phyloP scores from a whole-genome alignment of 345 rosid genomes.

The Microcos paniculata region DNA sequence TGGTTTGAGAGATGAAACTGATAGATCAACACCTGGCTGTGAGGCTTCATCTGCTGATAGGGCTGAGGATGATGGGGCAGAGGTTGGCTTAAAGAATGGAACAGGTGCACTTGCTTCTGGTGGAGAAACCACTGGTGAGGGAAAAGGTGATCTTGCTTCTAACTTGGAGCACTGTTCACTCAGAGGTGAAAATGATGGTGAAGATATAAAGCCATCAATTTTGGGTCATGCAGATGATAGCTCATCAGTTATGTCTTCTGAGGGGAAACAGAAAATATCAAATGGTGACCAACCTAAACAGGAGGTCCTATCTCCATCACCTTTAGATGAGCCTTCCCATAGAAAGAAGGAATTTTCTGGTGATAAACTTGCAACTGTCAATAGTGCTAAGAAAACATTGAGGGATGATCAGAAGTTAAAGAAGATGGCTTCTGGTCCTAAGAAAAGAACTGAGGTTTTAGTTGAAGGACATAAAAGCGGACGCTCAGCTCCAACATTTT shows the following conservation, averaged over 20 bases:
- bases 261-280: conserved; percentile 38
- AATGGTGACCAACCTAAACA: conserved; percentile 35
- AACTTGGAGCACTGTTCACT: conserved; percentile 37
- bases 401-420: conserved; percentile 45
- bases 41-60: conserved; percentile 43
- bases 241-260: conserved; percentile 36
- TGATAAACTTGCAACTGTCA: conserved; percentile 31
- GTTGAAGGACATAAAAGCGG: conserved; percentile 32
- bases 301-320: conserved; percentile 29
- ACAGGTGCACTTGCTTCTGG: conserved; percentile 20
- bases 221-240: conserved; percentile 34
- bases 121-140: conserved; percentile 35
- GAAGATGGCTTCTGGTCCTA: conserved; percentile 30
- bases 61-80: conserved; percentile 45
- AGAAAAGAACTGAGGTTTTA: conserved; percentile 35
- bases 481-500: conserved; percentile 25
- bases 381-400: conserved; percentile 30
- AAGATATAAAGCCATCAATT: conserved; percentile 47
- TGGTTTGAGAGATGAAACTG: conserved; percentile 41
- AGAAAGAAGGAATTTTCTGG: conserved; percentile 38
- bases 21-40: conserved; percentile 32
- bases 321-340: conserved; percentile 29
- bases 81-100: conserved; percentile 39
- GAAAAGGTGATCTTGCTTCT: conserved; percentile 34
- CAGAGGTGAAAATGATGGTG: conserved; percentile 41